A percentile compares a stretch with the other conserved stretches of the same genome.
These are phyloP conservation scores for Sextonia rubra DNA, from an alignment of 164 flowering plant genomes.

Conservation along the genomic window DNA sequence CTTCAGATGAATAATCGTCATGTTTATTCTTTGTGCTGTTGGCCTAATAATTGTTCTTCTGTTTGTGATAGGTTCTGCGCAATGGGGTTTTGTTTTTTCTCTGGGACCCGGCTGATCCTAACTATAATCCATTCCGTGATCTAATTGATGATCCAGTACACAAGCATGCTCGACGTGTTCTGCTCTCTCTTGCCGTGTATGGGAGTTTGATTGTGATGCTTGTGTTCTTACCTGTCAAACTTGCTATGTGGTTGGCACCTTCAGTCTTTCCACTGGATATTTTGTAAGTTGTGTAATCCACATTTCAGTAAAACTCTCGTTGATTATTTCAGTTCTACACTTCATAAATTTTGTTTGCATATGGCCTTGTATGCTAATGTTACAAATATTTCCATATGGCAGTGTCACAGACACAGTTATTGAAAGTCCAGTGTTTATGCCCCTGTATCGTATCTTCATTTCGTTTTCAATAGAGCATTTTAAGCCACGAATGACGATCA, in stretches of 20 bases:
- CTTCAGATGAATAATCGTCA: not conserved
- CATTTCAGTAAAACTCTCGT: not conserved
- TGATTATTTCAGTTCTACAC: not conserved
- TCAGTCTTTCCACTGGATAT: conserved; percentile 89
- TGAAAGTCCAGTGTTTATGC: conserved; percentile 98
- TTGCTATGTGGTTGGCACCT: conserved; percentile 91
- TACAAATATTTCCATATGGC: conserved; percentile 22
- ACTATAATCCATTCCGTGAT: conserved; percentile 98
- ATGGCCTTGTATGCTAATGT: not conserved
- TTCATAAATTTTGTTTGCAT: conserved; percentile 7
- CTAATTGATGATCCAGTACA: conserved; percentile 97
- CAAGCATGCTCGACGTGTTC: conserved; percentile 96
- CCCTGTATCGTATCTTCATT: conserved; percentile 89
- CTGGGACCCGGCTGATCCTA: conserved; percentile 98
- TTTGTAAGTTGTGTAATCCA: conserved; percentile 46
- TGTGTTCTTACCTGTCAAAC: conserved; percentile 92
- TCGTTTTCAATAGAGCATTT: conserved; percentile 98
- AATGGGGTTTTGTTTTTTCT: conserved; percentile 91
- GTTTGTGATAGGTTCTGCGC: conserved; percentile 64
- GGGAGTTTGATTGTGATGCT: conserved; percentile 98
- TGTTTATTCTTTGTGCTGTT: not conserved
- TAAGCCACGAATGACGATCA: conserved; percentile 75
- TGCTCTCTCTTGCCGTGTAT: conserved; percentile 93
- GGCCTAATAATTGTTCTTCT: conserved; percentile 3
- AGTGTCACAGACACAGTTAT: conserved; percentile 97